Evolutionary conservation across 73 alveolate species (phyloP).

Genomic region (Paramecium primaurelia): DNA sequence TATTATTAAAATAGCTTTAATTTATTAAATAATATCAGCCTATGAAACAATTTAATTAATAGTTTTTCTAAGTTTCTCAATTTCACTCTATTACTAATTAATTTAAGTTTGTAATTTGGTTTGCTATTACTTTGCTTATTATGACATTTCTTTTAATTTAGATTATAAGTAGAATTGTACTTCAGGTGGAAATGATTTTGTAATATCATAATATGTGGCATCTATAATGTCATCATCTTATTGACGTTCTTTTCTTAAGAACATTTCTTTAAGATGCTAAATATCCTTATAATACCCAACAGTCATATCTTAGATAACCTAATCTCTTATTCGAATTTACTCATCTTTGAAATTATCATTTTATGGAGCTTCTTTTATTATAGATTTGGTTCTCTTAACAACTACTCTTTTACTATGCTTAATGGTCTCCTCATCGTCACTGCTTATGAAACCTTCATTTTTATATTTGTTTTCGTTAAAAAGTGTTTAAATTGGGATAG

Average conservation of each 20-base stretch:
- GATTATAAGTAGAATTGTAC: not conserved
- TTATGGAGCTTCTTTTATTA: not conserved
- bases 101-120: not conserved
- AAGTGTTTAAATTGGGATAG: not conserved
- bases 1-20: not conserved
- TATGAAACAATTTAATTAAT: not conserved
- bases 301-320: not conserved
- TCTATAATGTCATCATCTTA: not conserved
- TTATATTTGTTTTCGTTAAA: not conserved
- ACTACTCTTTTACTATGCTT: not conserved
- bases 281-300: not conserved
- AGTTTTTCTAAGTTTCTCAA: not conserved
- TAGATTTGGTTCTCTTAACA: not conserved
- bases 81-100: not conserved
- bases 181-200: not conserved
- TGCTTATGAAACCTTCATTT: not conserved
- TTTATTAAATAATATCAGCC: not conserved
- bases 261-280: slow-evolving; percentile 5
- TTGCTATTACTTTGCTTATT: not conserved
- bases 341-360: not conserved
- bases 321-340: not conserved
- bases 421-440: not conserved
- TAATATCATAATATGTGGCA: not conserved
- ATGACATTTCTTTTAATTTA: not conserved
- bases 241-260: not conserved